These are phyloP conservation scores for Cenchrus purpureus DNA, from an alignment of 176 grass and related monocot genomes.

Conservation along the genomic window DNA sequence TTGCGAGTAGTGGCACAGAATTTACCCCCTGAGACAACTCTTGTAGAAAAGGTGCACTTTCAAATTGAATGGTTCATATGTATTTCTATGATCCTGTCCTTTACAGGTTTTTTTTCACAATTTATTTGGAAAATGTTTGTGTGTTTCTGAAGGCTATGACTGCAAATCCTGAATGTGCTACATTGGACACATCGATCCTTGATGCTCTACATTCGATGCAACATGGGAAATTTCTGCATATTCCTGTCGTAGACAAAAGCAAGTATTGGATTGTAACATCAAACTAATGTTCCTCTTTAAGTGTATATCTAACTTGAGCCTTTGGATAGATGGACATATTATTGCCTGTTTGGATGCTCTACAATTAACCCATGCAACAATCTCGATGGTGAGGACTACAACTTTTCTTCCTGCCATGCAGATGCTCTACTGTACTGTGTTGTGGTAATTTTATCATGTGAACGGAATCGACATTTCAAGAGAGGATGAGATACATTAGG, in stretches of 20 bases:
- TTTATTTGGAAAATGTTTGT: background rate
- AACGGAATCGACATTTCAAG: background rate
- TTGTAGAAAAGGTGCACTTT: constrained; percentile 68
- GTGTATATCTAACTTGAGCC: background rate
- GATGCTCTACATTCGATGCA: constrained; percentile 86
- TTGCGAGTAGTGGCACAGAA: constrained; percentile 67
- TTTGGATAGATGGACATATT: constrained; percentile 66
- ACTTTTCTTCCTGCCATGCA: background rate
- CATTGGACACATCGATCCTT: constrained; percentile 75
- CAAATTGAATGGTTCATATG: background rate
- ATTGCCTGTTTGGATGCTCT: constrained; percentile 81
- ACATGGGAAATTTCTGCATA: constrained; percentile 78
- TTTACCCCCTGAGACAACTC: constrained; percentile 68
- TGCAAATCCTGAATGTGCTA: constrained; percentile 58
- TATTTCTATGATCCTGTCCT: background rate
- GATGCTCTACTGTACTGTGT: background rate
- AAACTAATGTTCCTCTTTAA: background rate
- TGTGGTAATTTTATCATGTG: background rate
- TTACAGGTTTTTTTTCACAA: background rate
- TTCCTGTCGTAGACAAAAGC: constrained; percentile 77
- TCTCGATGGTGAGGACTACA: constrained; percentile 68
- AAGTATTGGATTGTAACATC: constrained; percentile 36
- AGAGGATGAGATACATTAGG: background rate
- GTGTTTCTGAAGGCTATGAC: constrained; percentile 73
- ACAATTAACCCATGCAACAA: constrained; percentile 70